Base-by-base conservation (phyloP, 2,329 filamentous ascomycete genomes). In the Aaosphaeria arxii region DNA sequence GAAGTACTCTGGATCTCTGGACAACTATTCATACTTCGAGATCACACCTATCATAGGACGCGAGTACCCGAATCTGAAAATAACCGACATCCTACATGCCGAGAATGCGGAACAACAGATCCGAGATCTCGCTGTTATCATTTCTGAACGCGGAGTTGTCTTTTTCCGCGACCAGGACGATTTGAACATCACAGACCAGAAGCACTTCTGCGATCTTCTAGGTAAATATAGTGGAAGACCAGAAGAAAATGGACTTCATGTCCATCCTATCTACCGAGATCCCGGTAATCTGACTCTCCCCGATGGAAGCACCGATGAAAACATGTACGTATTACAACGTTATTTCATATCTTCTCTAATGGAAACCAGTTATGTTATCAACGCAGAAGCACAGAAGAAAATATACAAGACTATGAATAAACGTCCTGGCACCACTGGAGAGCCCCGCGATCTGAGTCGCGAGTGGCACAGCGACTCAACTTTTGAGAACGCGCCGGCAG, bases 291-390 rank as follows among this genome's bases (percentile, higher is more conserved):
- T 59, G 33, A 44, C 32, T 9, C 45, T 59, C 11, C 48, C 52
- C 5, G 51, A 59, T 43, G 56, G 56, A 6, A 52, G 43, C 5
- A 59, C 52, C 1, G 55, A 58, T 33, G 53, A 56, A 42, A 56
- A 58, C 32, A 58, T 58, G 45, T 51, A 46, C 38, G 40, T 31
- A 5, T 24, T 4, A 6, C n/a, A 28, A 6, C 13, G 11, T 11
- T 3, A 28, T 31, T 5, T 5, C 11, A 42, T 28, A 24, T 30
- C 11, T 17, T 17, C n/a, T 31, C 36, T 48, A 38, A 28, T 55
- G 71, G 11, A 79, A 36, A 75, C 86, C 62, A 83, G 88, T 60
- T 85, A 79, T 67, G 78, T 81, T 48, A 87, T 87, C 58, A 82
- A 77, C 38, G 85, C 82, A 0, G 73, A 76, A 30, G 74, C 81